phyloP scores from a whole-genome alignment of 139 green algal genomes.

The Edaphochlamys debaryana region DNA sequence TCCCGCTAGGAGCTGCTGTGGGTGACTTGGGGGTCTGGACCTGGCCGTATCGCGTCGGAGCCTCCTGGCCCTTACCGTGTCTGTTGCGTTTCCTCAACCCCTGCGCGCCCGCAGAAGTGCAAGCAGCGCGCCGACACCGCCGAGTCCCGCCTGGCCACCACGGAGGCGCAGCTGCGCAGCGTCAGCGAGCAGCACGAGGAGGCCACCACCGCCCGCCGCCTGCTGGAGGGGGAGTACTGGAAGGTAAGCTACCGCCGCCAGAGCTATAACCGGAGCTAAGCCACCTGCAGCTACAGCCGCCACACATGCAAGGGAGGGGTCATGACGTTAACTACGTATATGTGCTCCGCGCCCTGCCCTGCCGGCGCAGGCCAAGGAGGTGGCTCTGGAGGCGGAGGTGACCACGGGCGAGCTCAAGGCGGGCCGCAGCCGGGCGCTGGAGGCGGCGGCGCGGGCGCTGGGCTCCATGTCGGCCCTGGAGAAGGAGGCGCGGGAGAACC shows the following conservation, averaged over 20 bases:
- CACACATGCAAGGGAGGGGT: too few relatives aligned
- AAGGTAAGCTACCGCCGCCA: too few relatives aligned
- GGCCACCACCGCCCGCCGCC: not conserved
- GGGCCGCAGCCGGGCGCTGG: slow-evolving; percentile 28
- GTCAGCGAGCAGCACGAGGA: slow-evolving; percentile 13
- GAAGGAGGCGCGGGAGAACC: slow-evolving; percentile 43
- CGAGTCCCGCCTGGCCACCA: not conserved
- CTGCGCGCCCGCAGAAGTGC: slow-evolving; percentile 6
- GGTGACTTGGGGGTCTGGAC: too few relatives aligned
- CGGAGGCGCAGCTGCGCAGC: slow-evolving; percentile 8
- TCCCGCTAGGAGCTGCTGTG: too few relatives aligned
- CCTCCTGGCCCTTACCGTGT: too few relatives aligned
- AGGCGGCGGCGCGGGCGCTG: slow-evolving; percentile 24
- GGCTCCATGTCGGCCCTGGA: slow-evolving; percentile 34
- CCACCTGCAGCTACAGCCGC: too few relatives aligned
- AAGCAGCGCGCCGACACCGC: slow-evolving; percentile 23
- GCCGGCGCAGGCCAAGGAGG: slow-evolving; percentile 36
- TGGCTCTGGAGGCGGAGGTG: slow-evolving; percentile 40
- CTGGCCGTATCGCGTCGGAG: too few relatives aligned
- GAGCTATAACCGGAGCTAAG: too few relatives aligned
- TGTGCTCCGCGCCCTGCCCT: too few relatives aligned
- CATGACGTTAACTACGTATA: too few relatives aligned
- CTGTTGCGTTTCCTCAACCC: not conserved
- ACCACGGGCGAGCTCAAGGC: slow-evolving; percentile 29
- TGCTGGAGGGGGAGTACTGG: slow-evolving; percentile 54